These are phyloP conservation scores for Colletotrichum sp. DNA, from an alignment of 2,329 filamentous ascomycete genomes.

Conservation along the genomic window DNA sequence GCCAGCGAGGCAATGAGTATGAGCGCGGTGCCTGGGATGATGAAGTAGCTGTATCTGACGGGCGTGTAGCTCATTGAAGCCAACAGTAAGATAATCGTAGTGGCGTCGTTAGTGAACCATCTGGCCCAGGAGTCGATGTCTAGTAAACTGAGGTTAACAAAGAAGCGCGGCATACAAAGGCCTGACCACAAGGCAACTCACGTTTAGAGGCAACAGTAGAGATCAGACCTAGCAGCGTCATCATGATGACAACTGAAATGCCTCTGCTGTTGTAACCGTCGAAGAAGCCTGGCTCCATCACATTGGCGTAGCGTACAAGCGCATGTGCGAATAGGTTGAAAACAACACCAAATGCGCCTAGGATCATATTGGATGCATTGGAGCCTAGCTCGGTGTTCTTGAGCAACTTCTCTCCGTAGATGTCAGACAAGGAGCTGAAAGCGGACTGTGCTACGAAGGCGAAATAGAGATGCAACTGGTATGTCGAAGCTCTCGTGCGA, in stretches of 20 bases:
- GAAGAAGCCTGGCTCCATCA: slow-evolving; percentile 28
- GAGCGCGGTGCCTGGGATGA: slow-evolving; percentile 30
- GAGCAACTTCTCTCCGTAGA: slow-evolving; percentile 35
- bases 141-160: neutral
- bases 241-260: slow-evolving; percentile 32
- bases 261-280: slow-evolving; percentile 26
- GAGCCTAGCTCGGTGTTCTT: slow-evolving; percentile 31
- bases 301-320: slow-evolving; percentile 23
- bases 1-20: slow-evolving; percentile 32
- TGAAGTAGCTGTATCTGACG: slow-evolving; percentile 25
- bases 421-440: slow-evolving; percentile 32
- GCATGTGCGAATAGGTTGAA: slow-evolving; percentile 34
- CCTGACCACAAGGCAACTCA: neutral
- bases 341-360: slow-evolving; percentile 31
- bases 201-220: slow-evolving; percentile 35
- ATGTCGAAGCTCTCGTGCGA: slow-evolving; percentile 25
- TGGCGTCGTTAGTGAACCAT: slow-evolving; percentile 33
- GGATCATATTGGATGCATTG: slow-evolving; percentile 32
- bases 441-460: slow-evolving; percentile 32
- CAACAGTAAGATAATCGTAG: slow-evolving; percentile 31
- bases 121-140: slow-evolving; percentile 34
- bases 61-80: slow-evolving; percentile 29
- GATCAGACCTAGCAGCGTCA: slow-evolving; percentile 32
- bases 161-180: neutral
- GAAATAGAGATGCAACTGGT: slow-evolving; percentile 30